Evolutionary conservation across 1,284 basidiomycete species (phyloP).

Genomic region (Leccinum griseonigrum): DNA sequence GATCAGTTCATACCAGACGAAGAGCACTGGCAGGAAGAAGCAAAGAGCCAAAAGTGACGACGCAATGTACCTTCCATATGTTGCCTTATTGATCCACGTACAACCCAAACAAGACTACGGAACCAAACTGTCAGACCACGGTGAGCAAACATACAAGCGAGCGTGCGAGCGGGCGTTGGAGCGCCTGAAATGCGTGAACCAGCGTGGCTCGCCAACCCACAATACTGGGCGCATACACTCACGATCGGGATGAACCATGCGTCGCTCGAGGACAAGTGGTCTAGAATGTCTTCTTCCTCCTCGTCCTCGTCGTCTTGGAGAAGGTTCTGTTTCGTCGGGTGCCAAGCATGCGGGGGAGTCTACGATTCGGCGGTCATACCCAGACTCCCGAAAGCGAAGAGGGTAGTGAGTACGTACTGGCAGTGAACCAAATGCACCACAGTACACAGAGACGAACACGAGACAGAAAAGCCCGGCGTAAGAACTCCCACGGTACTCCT

Average conservation of each 20-base stretch:
- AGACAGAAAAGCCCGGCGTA: conserved; percentile 65
- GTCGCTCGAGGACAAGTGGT: conserved; percentile 63
- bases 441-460: conserved; percentile 61
- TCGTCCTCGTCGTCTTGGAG: conserved; percentile 33
- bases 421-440: conserved; percentile 66
- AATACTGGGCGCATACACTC: conserved; percentile 18
- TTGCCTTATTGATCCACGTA: conserved; percentile 78
- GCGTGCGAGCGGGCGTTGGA: background rate
- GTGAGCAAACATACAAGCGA: background rate
- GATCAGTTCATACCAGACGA: background rate
- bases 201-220: background rate
- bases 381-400: background rate
- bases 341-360: conserved; percentile 5
- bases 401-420: conserved; percentile 43
- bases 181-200: background rate
- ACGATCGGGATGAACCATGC: conserved; percentile 79
- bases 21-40: background rate
- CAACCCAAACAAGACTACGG: conserved; percentile 60
- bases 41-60: background rate
- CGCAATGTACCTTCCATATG: conserved; percentile 56
- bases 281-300: conserved; percentile 46
- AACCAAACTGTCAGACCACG: conserved; percentile 52
- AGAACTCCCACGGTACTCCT: conserved; percentile 30
- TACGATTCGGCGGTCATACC: conserved; percentile 10
- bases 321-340: conserved; percentile 12